Evolutionary conservation across 2,329 filamentous ascomycete genomes (phyloP).

Genomic region (Fusarium brevicatenulatum): DNA sequence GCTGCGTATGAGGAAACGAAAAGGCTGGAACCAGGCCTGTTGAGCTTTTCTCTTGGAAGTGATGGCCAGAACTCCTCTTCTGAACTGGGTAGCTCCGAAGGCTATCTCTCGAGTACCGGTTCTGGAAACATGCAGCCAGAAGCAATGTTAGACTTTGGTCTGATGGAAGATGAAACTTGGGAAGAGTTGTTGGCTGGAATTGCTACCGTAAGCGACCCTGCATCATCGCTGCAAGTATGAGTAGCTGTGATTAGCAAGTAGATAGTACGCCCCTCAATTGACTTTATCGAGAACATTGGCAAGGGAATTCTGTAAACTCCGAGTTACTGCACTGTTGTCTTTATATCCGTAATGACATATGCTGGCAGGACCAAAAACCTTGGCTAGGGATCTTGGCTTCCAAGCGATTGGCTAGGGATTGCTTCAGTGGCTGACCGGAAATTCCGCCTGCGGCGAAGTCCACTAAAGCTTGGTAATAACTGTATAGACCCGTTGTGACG

Average conservation of each 20-base stretch:
- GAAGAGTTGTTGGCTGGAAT: conserved; percentile 6
- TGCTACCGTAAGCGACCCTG: not conserved
- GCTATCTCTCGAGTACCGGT: conserved; percentile 6
- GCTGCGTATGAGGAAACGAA: not conserved
- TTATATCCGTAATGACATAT: not conserved
- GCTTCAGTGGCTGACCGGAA: not conserved
- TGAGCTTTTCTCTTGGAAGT: not conserved
- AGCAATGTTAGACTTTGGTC: not conserved
- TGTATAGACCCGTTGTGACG: rapidly evolving
- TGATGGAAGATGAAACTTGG: conserved; percentile 5
- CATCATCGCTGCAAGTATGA: not conserved
- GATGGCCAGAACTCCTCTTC: not conserved
- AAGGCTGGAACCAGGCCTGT: not conserved
- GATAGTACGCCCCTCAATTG: not conserved
- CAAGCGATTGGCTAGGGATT: not conserved
- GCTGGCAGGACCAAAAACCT: not conserved
- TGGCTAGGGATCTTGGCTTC: not conserved
- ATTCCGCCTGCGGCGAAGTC: not conserved
- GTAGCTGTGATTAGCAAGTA: not conserved
- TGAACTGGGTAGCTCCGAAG: not conserved
- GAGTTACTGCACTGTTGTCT: not conserved
- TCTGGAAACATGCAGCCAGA: not conserved
- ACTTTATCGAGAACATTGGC: not conserved
- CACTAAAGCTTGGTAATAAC: not conserved
- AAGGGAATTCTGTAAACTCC: not conserved